Evolutionary conservation across 805 yeast species (phyloP).

Genomic region (Vanderwaltozyma yarrowii): DNA sequence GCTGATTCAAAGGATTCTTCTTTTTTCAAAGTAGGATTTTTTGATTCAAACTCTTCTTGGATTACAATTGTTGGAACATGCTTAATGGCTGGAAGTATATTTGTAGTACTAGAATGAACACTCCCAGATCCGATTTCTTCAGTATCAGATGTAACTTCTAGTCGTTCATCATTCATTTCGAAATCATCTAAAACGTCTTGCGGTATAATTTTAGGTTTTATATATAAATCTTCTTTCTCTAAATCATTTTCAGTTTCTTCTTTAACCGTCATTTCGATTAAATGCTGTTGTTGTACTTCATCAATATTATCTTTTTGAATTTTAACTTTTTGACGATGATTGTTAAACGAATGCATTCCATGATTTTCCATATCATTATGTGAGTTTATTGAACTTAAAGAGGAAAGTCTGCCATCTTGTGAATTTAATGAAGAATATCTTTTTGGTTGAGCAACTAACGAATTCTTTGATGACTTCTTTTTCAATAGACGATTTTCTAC

Average conservation of each 20-base stretch:
- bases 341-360: not conserved
- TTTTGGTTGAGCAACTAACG: conserved; percentile 1
- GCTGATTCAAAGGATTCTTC: no score
- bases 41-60: no score
- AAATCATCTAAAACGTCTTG: not conserved
- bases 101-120: no score
- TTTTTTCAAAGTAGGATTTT: no score
- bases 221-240: conserved; percentile 6
- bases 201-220: not conserved
- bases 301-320: not conserved
- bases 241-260: conserved; percentile 22
- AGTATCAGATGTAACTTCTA: not conserved
- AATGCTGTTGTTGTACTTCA: conserved; percentile 6
- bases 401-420: not conserved
- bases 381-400: no score
- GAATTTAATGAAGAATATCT: conserved; percentile 7
- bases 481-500: no score
- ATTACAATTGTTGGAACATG: no score
- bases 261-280: conserved; percentile 15
- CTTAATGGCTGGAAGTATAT: no score
- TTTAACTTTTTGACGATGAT: not conserved
- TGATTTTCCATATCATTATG: not conserved
- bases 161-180: not conserved
- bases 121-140: no score
- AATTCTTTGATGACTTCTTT: not conserved